A percentile compares a stretch with the other conserved stretches of the same genome.
Conservation (phyloP, 306 rosid genomes). For the Casuarina glauca region DNA sequence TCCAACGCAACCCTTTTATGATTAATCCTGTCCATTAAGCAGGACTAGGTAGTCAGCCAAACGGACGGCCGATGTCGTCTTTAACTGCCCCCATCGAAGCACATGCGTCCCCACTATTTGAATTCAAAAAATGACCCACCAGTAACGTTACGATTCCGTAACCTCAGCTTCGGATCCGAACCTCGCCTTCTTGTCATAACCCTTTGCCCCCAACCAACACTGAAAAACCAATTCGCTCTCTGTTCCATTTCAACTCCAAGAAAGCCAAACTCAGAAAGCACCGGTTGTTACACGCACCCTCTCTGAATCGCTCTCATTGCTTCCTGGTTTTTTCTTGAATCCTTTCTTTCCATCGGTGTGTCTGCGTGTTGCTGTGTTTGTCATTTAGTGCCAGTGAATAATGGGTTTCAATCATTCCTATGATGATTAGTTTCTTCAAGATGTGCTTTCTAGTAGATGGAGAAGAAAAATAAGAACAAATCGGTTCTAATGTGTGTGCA, state of each 20-base stretch:
- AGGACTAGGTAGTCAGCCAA: not conserved
- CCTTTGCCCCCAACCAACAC: not conserved
- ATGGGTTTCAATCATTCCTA: constrained; percentile 4
- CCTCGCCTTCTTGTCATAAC: not conserved
- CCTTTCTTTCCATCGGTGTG: not conserved
- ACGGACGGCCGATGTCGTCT: constrained; percentile 7
- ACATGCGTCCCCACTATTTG: constrained; percentile 45
- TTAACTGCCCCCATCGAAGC: not conserved
- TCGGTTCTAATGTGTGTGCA: constrained; percentile 9
- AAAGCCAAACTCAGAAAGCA: not conserved
- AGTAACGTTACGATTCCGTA: constrained; percentile 48
- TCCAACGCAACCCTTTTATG: constrained; percentile 4
- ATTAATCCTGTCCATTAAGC: not conserved
- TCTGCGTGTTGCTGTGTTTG: not conserved
- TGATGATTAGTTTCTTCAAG: constrained; percentile 15
- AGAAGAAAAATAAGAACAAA: not conserved
- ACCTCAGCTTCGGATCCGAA: constrained; percentile 17
- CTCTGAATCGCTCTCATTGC: constrained; percentile 1
- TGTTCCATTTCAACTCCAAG: constrained; percentile 16
- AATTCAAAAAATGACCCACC: constrained; percentile 43
- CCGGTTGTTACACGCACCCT: not conserved
- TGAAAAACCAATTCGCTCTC: not conserved
- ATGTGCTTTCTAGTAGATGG: not conserved
- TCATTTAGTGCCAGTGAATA: not conserved
- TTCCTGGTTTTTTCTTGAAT: constrained; percentile 18